A percentile compares a stretch with the other conserved stretches of the same genome.
These are phyloP conservation scores for Fistulifera pelliculosa DNA, from an alignment of 108 stramenopile genomes.

Conservation along the genomic window DNA sequence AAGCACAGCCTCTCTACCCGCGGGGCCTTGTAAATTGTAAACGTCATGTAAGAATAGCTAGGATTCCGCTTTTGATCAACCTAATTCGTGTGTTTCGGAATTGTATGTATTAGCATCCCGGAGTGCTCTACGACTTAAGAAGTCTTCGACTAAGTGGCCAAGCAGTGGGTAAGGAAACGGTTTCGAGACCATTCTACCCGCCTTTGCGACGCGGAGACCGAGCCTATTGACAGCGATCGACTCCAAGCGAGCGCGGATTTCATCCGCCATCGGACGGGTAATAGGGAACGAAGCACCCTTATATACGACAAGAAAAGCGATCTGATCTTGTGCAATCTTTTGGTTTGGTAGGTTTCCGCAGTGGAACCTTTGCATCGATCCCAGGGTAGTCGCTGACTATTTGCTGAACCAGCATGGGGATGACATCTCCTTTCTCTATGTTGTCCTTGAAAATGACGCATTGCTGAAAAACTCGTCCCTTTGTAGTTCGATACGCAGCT, in stretches of 20 bases:
- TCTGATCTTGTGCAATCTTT: constrained; percentile 18
- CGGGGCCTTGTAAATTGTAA: too few species aligned
- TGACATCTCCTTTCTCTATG: constrained; percentile 42
- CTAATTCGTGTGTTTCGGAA: too few species aligned
- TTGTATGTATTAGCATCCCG: too few species aligned
- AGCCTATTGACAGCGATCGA: constrained; percentile 12
- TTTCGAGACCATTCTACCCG: constrained; percentile 52
- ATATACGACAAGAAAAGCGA: constrained; percentile 65
- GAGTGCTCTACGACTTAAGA: neutral
- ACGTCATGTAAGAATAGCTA: too few species aligned
- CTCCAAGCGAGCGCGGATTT: constrained; percentile 46
- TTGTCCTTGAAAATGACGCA: constrained; percentile 18
- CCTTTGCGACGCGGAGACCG: constrained; percentile 33
- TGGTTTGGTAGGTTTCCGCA: constrained; percentile 27
- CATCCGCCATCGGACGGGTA: constrained; percentile 44
- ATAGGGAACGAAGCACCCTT: constrained; percentile 48
- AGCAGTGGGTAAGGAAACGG: constrained; percentile 54
- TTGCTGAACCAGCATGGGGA: constrained; percentile 32
- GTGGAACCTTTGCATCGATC: constrained; percentile 53
- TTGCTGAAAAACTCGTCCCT: constrained; percentile 12
- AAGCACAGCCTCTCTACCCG: too few species aligned
- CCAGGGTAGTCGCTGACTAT: constrained; percentile 41
- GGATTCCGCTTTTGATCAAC: too few species aligned
- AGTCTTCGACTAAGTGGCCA: constrained; percentile 28
- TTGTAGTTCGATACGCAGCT: constrained; percentile 52